Evolutionary conservation across 2,329 filamentous ascomycete genomes (phyloP), one percentile per base, ranked within the genome.

Genomic region (Fusarium heterosporum): DNA sequence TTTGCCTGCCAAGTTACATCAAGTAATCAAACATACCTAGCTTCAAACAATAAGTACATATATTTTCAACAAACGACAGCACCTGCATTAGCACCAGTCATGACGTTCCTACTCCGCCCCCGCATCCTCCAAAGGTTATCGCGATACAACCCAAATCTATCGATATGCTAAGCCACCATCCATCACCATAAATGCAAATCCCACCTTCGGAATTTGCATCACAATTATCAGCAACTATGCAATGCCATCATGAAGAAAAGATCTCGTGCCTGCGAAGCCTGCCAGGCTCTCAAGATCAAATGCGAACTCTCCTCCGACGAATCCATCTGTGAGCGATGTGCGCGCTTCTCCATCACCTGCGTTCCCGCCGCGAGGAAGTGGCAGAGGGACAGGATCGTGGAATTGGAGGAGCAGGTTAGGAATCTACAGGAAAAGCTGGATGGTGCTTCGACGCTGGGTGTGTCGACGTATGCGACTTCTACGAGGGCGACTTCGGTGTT

Each of bases 231-330:
- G 34, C 34, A 36, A 17, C 13, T n/a, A 36, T 36, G 34, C 34
- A 4, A 34, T 42, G 26, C 40, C 36, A 36, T 26, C 51, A 67
- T 67, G 63, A 47, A 28, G 26, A 66, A 66, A 41, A 63, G 64
- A 53, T 63, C 45, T 42, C 64, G 63, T 14, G 64, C 64, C 28
- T 67, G 64, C 36, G 64, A 67, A 52, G 58, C 62, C 40, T 67
- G 64, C 4, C 63, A 67, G 32, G 52, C 57, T 19, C 57, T 67
- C 26, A 67, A 67, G 43, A 49, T 67, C 48, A 67, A 63, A 36
- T 67, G 64, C 53, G 58, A 67, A 3, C 58, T 32, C n/a, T 53
- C 51, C 1, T 10, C 55, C 1, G 30, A 30, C 11, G 45, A 50
- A 22, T 48, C 48, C 3, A 17, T 46, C 14, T 67, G 64, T 50